Evolutionary conservation across 2,329 filamentous ascomycete species (phyloP).

Genomic region (Colletotrichum sojae): DNA sequence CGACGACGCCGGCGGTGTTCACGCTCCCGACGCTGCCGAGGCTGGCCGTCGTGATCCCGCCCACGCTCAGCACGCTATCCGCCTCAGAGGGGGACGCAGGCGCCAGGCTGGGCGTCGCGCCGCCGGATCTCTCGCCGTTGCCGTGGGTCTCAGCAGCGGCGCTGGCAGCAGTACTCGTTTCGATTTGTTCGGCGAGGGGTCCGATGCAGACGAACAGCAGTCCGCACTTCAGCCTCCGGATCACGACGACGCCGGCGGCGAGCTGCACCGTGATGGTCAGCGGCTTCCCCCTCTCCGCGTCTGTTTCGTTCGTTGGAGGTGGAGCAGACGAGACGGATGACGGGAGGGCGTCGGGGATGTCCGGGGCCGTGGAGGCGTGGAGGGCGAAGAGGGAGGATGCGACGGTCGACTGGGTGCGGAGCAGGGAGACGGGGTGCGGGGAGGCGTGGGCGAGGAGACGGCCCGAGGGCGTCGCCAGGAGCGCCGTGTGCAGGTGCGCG

Average conservation of each 20-base stretch:
- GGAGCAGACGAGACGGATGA: constrained; percentile 47
- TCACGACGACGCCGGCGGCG: constrained; percentile 70
- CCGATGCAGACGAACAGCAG: constrained; percentile 75
- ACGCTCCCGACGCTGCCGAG: constrained; percentile 55
- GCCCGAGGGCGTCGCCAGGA: constrained; percentile 72
- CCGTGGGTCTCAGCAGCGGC: constrained; percentile 16
- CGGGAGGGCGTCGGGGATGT: constrained; percentile 59
- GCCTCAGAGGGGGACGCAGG: constrained; percentile 58
- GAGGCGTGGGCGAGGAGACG: constrained; percentile 76
- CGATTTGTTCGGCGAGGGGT: constrained; percentile 51
- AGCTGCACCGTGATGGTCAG: constrained; percentile 71
- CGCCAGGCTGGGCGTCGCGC: constrained; percentile 45
- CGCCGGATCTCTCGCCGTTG: constrained; percentile 46
- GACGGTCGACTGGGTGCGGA: constrained; percentile 75
- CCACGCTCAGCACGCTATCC: constrained; percentile 62
- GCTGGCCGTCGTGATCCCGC: constrained; percentile 60
- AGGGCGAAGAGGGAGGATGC: constrained; percentile 74
- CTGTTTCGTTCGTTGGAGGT: background rate
- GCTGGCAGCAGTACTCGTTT: constrained; percentile 27
- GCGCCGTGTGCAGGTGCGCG: constrained; percentile 69
- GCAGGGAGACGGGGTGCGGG: constrained; percentile 62
- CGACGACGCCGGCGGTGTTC: constrained; percentile 62
- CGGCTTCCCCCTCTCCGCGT: constrained; percentile 48
- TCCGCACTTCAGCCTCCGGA: constrained; percentile 70
- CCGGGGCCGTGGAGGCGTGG: constrained; percentile 62